Percentiles rank a stretch among this genome's conserved stretches.
phyloP scores from a whole-genome alignment of 2,329 filamentous ascomycete genomes.

The Colletotrichum sp. region DNA sequence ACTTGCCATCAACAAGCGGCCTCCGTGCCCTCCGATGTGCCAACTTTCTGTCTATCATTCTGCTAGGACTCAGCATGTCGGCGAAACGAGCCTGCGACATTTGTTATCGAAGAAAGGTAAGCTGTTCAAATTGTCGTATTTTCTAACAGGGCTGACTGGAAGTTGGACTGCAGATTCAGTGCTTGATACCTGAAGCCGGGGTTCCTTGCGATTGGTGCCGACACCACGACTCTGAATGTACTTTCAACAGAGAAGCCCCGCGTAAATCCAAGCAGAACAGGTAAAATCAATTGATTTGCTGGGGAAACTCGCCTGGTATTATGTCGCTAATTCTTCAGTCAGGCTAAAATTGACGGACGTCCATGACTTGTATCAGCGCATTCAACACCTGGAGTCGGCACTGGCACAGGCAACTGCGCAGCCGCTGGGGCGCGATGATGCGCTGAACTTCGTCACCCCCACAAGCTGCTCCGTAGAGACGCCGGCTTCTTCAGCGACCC shows the following conservation, averaged over 20 bases:
- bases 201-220: slow-evolving; percentile 6
- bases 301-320: fast-evolving
- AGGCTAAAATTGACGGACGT: background rate
- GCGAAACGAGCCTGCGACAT: slow-evolving; percentile 6
- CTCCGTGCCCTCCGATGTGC: background rate
- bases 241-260: background rate
- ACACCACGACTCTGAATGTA: background rate
- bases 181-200: background rate
- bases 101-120: slow-evolving; percentile 3
- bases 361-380: background rate
- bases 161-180: background rate
- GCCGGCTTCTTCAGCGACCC: background rate
- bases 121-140: background rate
- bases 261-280: background rate
- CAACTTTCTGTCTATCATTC: background rate
- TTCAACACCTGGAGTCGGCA: background rate
- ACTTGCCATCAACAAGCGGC: background rate
- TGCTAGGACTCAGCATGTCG: background rate
- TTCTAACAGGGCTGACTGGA: background rate
- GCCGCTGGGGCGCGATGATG: background rate
- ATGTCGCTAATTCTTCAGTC: background rate
- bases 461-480: background rate
- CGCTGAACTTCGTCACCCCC: background rate
- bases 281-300: background rate
- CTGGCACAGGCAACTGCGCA: background rate